Percentiles rank a stretch among this genome's conserved stretches.
Conservation (phyloP, 208 protist species). For the Trypanosoma mega region DNA sequence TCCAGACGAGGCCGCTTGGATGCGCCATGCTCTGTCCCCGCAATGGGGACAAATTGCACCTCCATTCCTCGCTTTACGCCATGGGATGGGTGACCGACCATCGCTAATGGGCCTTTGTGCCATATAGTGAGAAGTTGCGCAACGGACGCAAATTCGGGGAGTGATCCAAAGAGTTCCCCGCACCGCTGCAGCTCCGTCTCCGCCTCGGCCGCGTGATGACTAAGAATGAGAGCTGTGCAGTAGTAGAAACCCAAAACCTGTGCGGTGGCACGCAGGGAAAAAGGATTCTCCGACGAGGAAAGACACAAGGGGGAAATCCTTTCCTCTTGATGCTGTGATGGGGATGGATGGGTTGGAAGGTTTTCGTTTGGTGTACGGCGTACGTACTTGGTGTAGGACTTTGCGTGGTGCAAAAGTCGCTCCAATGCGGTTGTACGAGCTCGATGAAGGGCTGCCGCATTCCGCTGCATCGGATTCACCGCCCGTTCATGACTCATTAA, state of each 20-base stretch:
- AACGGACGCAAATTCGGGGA: constrained; percentile 18
- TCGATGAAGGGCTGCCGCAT: constrained; percentile 1
- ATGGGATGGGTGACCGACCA: too few relatives aligned
- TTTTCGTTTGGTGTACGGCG: too few relatives aligned
- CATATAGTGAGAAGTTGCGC: constrained; percentile 5
- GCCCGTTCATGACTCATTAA: constrained; percentile 4
- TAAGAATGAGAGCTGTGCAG: constrained; percentile 8
- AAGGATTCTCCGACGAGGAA: constrained; percentile 23
- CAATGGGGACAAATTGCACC: too few relatives aligned
- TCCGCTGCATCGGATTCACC: not conserved
- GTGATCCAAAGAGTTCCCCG: constrained; percentile 11
- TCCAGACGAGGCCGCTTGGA: too few relatives aligned
- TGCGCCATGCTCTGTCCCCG: too few relatives aligned
- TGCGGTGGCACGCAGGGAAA: constrained; percentile 15
- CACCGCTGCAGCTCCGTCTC: constrained; percentile 18
- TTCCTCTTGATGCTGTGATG: not conserved
- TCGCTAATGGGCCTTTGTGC: constrained; percentile 1
- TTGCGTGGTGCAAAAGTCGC: constrained; percentile 11
- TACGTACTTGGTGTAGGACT: constrained; percentile 14
- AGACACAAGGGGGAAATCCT: constrained; percentile 10
- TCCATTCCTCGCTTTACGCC: too few relatives aligned
- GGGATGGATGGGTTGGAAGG: not conserved
- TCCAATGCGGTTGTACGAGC: constrained; percentile 13
- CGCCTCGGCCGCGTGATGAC: constrained; percentile 3
- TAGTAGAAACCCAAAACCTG: constrained; percentile 19